Conservation (phyloP, 768 basidiomycete species). For the Phylloporus arenicola region DNA sequence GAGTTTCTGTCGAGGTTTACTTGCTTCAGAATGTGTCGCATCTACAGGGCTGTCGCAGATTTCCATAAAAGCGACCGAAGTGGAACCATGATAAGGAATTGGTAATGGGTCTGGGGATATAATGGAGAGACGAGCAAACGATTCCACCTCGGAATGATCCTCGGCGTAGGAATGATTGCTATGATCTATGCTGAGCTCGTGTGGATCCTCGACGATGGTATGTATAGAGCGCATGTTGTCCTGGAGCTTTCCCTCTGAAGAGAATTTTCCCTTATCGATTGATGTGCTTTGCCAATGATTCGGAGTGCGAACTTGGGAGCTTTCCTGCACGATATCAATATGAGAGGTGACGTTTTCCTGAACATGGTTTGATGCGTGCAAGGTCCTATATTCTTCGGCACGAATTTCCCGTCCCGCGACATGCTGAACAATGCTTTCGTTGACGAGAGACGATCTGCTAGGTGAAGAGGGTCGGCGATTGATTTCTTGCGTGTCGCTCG, state of each 20-base stretch:
- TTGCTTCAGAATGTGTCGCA: constrained; percentile 5
- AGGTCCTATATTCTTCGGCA: constrained; percentile 16
- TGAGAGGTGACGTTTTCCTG: constrained; percentile 14
- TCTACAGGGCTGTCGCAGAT: constrained; percentile 33
- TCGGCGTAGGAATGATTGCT: constrained; percentile 14
- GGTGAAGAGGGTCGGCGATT: constrained; percentile 9
- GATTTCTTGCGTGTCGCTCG: constrained; percentile 1
- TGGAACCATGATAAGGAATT: constrained; percentile 40
- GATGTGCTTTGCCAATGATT: constrained; percentile 12
- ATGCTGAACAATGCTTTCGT: constrained; percentile 10
- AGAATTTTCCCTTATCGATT: constrained; percentile 15
- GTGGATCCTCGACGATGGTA: constrained; percentile 26
- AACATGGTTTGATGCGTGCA: constrained; percentile 7
- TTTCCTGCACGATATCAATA: constrained; percentile 9
- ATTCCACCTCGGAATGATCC: constrained; percentile 22
- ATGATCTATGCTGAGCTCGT: constrained; percentile 15
- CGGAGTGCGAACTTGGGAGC: constrained; percentile 9
- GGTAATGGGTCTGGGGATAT: constrained; percentile 41
- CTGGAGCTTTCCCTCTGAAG: constrained; percentile 11
- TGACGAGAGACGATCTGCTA: constrained; percentile 7
- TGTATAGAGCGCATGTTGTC: constrained; percentile 27
- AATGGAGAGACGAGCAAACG: constrained; percentile 24
- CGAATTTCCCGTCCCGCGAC: constrained; percentile 9
- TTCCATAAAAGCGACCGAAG: constrained; percentile 26
- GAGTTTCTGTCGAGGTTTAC: constrained; percentile 13